Conservation (phyloP, 1,284 basidiomycete genomes). For the Peniophora sp. region DNA sequence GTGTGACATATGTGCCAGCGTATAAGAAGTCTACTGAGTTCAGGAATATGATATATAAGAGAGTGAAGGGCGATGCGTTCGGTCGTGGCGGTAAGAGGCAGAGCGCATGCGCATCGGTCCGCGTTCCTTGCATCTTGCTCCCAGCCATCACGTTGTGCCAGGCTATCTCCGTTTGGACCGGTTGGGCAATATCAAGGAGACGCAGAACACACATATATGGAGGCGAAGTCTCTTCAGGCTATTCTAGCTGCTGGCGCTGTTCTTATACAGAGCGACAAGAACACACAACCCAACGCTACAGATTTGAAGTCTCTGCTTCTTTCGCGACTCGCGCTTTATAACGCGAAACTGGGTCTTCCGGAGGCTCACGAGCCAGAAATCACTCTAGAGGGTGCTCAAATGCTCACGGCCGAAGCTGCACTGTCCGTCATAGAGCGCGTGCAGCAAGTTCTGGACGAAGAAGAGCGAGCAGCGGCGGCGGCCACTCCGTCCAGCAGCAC, state of each 20-base stretch:
- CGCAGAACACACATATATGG: no score
- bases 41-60: no score
- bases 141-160: no score
- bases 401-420: constrained; percentile 49
- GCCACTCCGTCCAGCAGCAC: background rate
- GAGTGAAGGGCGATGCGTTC: no score
- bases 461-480: constrained; percentile 10
- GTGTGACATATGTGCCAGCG: no score
- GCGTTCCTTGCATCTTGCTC: no score
- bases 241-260: constrained; percentile 8
- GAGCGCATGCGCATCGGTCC: no score
- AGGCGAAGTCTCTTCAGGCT: constrained; percentile 1
- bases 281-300: constrained; percentile 2
- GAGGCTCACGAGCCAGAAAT: constrained; percentile 11
- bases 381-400: constrained; percentile 36
- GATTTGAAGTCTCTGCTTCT: constrained; percentile 31
- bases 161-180: no score
- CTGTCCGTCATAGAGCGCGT: constrained; percentile 43
- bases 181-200: no score
- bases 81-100: no score
- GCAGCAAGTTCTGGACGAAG: constrained; percentile 34
- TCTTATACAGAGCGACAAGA: constrained; percentile 8
- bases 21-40: no score
- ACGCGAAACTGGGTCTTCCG: constrained; percentile 20
- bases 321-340: constrained; percentile 32